Evolutionary conservation across 148 eudicot genomes (phyloP).

Genomic region (Camellia sinensis): DNA sequence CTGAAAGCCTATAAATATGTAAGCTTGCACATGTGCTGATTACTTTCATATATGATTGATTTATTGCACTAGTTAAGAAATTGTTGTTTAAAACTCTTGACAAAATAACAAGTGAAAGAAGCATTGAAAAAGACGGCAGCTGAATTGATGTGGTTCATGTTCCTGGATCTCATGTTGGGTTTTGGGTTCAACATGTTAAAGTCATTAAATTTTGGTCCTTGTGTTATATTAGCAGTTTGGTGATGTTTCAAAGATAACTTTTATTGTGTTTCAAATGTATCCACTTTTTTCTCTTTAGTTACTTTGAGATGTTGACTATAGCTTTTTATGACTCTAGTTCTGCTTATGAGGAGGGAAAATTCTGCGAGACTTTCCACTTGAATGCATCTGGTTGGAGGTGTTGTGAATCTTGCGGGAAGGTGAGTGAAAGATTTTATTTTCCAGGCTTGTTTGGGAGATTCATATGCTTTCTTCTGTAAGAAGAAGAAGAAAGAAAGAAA

Average conservation of each 20-base stretch:
- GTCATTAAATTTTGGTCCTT: neutral
- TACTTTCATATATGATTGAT: too few species aligned
- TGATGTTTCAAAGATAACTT: neutral
- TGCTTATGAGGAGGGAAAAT: constrained; percentile 68
- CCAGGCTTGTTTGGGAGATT: neutral
- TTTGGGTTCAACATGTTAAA: too few species aligned
- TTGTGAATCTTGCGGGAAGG: constrained; percentile 83
- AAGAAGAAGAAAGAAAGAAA: too few species aligned
- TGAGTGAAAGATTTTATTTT: constrained; percentile 16
- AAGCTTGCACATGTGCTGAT: too few species aligned
- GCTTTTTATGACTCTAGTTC: constrained; percentile 38
- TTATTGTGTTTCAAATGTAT: too few species aligned
- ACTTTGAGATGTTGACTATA: constrained; percentile 3
- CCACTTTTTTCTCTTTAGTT: neutral
- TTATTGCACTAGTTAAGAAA: too few species aligned
- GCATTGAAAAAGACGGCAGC: too few species aligned
- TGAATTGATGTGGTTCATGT: too few species aligned
- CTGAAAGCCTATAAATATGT: too few species aligned
- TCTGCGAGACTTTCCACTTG: constrained; percentile 70
- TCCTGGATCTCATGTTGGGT: too few species aligned
- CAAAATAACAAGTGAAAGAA: too few species aligned
- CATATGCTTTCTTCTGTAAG: neutral
- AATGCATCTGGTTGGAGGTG: constrained; percentile 81
- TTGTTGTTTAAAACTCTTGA: too few species aligned
- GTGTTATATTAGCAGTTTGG: neutral